These are phyloP conservation scores for Gastrodia elata DNA, from an alignment of 106 monocot genomes.

Conservation along the genomic window DNA sequence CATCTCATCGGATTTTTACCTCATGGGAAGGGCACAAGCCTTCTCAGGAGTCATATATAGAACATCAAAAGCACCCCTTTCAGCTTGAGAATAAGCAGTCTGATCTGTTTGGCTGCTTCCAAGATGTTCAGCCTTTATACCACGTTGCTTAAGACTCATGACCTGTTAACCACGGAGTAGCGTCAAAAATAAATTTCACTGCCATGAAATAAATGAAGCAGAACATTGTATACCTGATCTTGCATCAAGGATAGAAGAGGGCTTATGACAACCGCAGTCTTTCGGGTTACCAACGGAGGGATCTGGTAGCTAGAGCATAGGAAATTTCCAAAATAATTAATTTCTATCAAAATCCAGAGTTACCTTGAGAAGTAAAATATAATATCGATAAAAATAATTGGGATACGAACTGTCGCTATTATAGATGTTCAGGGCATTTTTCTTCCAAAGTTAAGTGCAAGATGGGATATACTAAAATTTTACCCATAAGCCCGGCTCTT, in stretches of 20 bases:
- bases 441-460: too few relatives aligned
- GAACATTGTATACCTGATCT: constrained; percentile 61
- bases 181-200: not conserved
- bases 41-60: constrained; percentile 99
- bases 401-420: not conserved
- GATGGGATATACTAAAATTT: too few relatives aligned
- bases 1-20: constrained; percentile 25
- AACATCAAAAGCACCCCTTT: constrained; percentile 62
- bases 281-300: constrained; percentile 67
- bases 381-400: not conserved
- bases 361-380: not conserved
- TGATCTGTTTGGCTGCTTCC: constrained; percentile 69
- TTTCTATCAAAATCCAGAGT: not conserved
- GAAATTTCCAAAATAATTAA: not conserved
- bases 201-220: not conserved
- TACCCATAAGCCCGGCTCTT: too few relatives aligned
- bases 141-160: constrained; percentile 74
- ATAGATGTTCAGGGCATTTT: not conserved
- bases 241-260: constrained; percentile 93
- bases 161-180: constrained; percentile 39
- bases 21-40: constrained; percentile 61
- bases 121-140: constrained; percentile 78
- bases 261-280: constrained; percentile 82
- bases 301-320: constrained; percentile 67
- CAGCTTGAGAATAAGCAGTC: constrained; percentile 34